These are phyloP conservation scores for Taphrina deformans DNA, from an alignment of 1,139 yeast genomes.

Conservation along the genomic window DNA sequence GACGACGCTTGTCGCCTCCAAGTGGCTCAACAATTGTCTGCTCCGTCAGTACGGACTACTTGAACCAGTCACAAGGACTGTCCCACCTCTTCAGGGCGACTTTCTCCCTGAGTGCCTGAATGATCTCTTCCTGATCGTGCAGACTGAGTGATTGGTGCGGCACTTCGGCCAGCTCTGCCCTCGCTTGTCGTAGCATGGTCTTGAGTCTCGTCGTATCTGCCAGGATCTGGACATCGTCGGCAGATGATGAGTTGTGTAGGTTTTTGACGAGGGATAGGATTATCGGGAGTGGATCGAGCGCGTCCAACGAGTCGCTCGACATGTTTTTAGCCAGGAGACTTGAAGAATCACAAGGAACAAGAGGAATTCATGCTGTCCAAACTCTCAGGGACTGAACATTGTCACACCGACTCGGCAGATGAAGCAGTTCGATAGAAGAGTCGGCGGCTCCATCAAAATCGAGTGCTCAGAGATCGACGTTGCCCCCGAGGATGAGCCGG, in stretches of 20 bases:
- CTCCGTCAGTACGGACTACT: not conserved
- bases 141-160: not conserved
- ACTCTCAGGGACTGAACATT: too few species aligned
- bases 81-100: not conserved
- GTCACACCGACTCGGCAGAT: too few species aligned
- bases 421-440: too few species aligned
- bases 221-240: not conserved
- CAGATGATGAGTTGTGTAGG: not conserved
- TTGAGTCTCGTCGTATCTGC: not conserved
- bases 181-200: not conserved
- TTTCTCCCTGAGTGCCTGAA: not conserved
- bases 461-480: too few species aligned
- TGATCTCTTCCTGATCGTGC: constrained; percentile 4
- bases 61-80: not conserved
- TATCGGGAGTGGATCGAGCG: constrained; percentile 3
- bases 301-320: not conserved
- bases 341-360: too few species aligned
- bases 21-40: not conserved
- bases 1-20: not conserved
- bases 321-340: too few species aligned
- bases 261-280: not conserved
- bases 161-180: not conserved
- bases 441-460: not conserved
- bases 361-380: too few species aligned
- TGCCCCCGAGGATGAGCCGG: not conserved